A percentile compares a stretch with the other conserved stretches of the same genome.
These are phyloP conservation scores for Aspergillus caelatus DNA, from an alignment of 2,329 filamentous ascomycete species.

Conservation along the genomic window DNA sequence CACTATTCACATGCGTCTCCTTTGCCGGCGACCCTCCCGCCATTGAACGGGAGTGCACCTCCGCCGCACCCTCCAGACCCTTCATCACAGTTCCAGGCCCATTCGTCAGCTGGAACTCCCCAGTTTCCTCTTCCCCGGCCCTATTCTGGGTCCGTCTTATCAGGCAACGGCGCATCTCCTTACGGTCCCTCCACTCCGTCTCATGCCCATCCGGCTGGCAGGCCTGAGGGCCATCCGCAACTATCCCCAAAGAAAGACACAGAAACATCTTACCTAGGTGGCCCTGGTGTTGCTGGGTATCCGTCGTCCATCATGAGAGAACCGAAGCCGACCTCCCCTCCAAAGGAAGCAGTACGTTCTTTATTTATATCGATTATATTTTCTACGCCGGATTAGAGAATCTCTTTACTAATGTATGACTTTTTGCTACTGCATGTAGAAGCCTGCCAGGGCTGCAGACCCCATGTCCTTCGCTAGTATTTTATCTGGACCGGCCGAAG, in stretches of 20 bases:
- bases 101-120: slow-evolving; percentile 33
- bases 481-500: slow-evolving; percentile 75
- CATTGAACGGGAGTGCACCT: slow-evolving; percentile 41
- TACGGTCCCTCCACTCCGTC: slow-evolving; percentile 41
- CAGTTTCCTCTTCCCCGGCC: slow-evolving; percentile 39
- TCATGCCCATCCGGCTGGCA: slow-evolving; percentile 46
- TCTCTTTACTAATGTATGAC: background rate
- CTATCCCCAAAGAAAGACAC: slow-evolving; percentile 45
- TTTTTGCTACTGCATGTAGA: slow-evolving; percentile 49
- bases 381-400: background rate
- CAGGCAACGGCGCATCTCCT: slow-evolving; percentile 40
- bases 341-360: slow-evolving; percentile 45
- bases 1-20: slow-evolving; percentile 46
- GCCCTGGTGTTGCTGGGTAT: slow-evolving; percentile 34
- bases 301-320: slow-evolving; percentile 36
- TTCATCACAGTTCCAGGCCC: slow-evolving; percentile 39
- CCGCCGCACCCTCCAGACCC: slow-evolving; percentile 35
- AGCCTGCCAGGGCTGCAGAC: slow-evolving; percentile 73
- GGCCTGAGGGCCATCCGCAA: slow-evolving; percentile 41
- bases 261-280: slow-evolving; percentile 37
- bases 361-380: slow-evolving; percentile 18
- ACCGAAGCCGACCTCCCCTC: slow-evolving; percentile 37
- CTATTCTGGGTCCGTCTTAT: slow-evolving; percentile 37
- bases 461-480: slow-evolving; percentile 98
- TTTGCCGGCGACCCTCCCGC: slow-evolving; percentile 41